Percentiles rank a stretch among this genome's conserved stretches.
These are phyloP conservation scores for Ascobolus immersus DNA, from an alignment of 495 filamentous ascomycete species.

Conservation along the genomic window DNA sequence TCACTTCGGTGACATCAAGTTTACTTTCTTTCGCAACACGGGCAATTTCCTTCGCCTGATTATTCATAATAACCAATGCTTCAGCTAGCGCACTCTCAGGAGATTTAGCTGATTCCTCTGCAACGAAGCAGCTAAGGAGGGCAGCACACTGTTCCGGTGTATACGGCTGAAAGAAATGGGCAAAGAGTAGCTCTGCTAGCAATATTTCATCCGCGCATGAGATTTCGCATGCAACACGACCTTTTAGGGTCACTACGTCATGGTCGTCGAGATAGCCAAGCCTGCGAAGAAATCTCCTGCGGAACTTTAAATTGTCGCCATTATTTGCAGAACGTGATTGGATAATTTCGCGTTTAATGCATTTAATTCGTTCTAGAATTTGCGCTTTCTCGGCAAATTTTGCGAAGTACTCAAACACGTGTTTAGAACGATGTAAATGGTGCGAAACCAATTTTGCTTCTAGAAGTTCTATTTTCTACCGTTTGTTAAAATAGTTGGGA, in stretches of 20 bases:
- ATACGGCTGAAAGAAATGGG: constrained; percentile 91
- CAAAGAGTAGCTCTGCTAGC: constrained; percentile 78
- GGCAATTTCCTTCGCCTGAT: constrained; percentile 59
- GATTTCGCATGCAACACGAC: constrained; percentile 86
- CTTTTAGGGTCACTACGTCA: constrained; percentile 87
- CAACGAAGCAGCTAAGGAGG: constrained; percentile 75
- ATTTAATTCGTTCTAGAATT: constrained; percentile 53
- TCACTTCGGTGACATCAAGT: constrained; percentile 66
- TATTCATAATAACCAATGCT: constrained; percentile 60
- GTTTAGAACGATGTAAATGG: constrained; percentile 67
- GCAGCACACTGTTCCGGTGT: constrained; percentile 66
- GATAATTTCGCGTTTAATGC: constrained; percentile 58
- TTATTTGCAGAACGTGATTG: constrained; percentile 67
- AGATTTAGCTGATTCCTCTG: constrained; percentile 58
- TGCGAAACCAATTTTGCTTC: constrained; percentile 76
- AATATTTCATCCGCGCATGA: constrained; percentile 59
- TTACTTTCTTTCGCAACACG: constrained; percentile 89
- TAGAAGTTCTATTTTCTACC: constrained; percentile 75
- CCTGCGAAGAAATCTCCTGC: constrained; percentile 89
- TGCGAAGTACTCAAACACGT: constrained; percentile 55
- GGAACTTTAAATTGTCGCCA: constrained; percentile 80
- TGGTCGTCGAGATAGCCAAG: constrained; percentile 83
- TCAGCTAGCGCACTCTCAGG: constrained; percentile 57
- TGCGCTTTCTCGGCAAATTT: constrained; percentile 59
- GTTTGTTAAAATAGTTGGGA: neutral